Evolutionary conservation across 345 rosid species (phyloP).

Genomic region (Cardamine resedifolia): DNA sequence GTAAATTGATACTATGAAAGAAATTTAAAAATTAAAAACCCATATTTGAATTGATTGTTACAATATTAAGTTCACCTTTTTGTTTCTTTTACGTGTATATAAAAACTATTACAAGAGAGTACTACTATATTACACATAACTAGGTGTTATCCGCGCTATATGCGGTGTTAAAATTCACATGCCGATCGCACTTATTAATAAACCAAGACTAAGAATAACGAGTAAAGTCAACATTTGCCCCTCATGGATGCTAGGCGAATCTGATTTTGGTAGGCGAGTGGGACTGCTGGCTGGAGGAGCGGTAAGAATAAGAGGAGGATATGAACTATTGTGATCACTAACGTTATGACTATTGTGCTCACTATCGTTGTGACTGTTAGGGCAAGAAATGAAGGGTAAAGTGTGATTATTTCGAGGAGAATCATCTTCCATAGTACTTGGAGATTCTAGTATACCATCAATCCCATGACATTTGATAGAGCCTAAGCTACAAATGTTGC

Average conservation of each 20-base stretch:
- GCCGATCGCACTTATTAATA: neutral
- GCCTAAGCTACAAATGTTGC: constrained; percentile 57
- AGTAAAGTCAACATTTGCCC: neutral
- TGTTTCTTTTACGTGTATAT: neutral
- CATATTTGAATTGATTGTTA: neutral
- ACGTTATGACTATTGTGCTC: neutral
- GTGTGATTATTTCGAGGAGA: constrained; percentile 28
- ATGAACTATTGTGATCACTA: constrained; percentile 1
- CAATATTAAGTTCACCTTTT: neutral
- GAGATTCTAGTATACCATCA: constrained; percentile 47
- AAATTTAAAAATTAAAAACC: neutral
- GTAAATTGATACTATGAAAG: neutral
- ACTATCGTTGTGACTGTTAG: constrained; percentile 33
- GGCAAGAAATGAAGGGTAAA: constrained; percentile 36
- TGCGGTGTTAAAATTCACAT: constrained; percentile 1
- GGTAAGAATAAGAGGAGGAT: neutral
- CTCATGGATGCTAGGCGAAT: constrained; percentile 13
- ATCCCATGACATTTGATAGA: constrained; percentile 83
- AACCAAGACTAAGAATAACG: neutral
- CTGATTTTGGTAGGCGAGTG: constrained; percentile 21
- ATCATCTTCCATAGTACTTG: constrained; percentile 2
- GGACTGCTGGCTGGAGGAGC: constrained; percentile 27
- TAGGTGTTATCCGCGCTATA: constrained; percentile 14
- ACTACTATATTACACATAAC: neutral
- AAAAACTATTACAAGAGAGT: constrained; percentile 5